phyloP scores from a whole-genome alignment of 2,329 filamentous ascomycete genomes.

The Xylaria sp. region DNA sequence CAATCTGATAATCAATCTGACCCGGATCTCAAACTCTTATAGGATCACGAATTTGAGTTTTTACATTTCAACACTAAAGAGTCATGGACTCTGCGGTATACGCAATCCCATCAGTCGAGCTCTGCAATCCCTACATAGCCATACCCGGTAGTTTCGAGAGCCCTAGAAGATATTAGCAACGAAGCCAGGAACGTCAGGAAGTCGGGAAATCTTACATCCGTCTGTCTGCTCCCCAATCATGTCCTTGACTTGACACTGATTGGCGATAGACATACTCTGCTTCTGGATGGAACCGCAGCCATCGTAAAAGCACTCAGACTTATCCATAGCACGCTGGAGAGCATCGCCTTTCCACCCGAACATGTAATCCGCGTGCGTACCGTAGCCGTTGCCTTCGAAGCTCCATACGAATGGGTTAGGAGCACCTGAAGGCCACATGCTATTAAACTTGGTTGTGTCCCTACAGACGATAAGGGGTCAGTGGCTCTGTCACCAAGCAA shows the following conservation, averaged over 20 bases:
- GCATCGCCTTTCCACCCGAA: constrained; percentile 43
- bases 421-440: constrained; percentile 43
- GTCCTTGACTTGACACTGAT: constrained; percentile 33
- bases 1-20: not conserved
- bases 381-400: constrained; percentile 40
- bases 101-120: not conserved
- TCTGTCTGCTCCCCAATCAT: constrained; percentile 35
- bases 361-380: constrained; percentile 46
- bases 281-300: constrained; percentile 36
- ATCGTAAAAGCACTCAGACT: constrained; percentile 47
- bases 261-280: constrained; percentile 35
- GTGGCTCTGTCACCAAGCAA: not conserved
- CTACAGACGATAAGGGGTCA: constrained; percentile 20
- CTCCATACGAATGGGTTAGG: constrained; percentile 39
- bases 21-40: not conserved
- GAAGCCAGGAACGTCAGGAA: not conserved
- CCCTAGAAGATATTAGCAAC: not conserved
- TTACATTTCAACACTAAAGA: not conserved
- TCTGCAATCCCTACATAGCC: constrained; percentile 3
- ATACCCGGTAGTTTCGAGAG: constrained; percentile 24
- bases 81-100: not conserved
- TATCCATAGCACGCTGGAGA: constrained; percentile 41
- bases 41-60: not conserved
- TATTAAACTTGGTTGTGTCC: constrained; percentile 47
- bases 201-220: constrained; percentile 35